A percentile compares a stretch with the other conserved stretches of the same genome.
Evolutionary conservation across 1,284 basidiomycete genomes (phyloP).

Genomic region (Ceratorhiza oryzae-sativae): DNA sequence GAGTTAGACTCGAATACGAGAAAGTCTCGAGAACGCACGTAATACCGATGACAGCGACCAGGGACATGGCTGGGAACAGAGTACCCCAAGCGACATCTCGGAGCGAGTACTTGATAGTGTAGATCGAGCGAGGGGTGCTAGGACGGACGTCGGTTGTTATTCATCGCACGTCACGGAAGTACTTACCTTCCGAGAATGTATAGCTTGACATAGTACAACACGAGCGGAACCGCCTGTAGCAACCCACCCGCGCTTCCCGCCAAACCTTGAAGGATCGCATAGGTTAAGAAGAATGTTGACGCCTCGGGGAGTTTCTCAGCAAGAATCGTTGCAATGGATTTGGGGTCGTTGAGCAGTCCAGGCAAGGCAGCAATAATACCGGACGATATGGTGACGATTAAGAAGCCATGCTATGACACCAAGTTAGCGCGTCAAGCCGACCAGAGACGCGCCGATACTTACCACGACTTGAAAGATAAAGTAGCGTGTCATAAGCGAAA

Average conservation of each 20-base stretch:
- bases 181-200: conserved; percentile 55
- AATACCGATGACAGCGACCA: conserved; percentile 45
- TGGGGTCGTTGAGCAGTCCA: conserved; percentile 58
- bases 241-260: conserved; percentile 61
- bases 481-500: conserved; percentile 77
- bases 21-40: neutral
- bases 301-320: conserved; percentile 71
- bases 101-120: conserved; percentile 52
- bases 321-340: conserved; percentile 59
- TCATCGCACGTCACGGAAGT: conserved; percentile 54
- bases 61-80: conserved; percentile 61
- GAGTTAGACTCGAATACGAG: neutral
- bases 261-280: conserved; percentile 46
- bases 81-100: conserved; percentile 81
- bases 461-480: conserved; percentile 78
- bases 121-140: conserved; percentile 56
- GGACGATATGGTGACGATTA: conserved; percentile 73
- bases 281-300: conserved; percentile 82
- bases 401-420: conserved; percentile 60
- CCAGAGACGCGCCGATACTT: conserved; percentile 51
- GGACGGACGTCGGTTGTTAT: neutral
- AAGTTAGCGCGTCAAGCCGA: conserved; percentile 47
- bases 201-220: conserved; percentile 71
- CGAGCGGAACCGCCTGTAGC: conserved; percentile 66
- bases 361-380: conserved; percentile 61